Base-by-base conservation (phyloP, 2,329 filamentous ascomycete species). In the Trichophyton mentagrophytes region DNA sequence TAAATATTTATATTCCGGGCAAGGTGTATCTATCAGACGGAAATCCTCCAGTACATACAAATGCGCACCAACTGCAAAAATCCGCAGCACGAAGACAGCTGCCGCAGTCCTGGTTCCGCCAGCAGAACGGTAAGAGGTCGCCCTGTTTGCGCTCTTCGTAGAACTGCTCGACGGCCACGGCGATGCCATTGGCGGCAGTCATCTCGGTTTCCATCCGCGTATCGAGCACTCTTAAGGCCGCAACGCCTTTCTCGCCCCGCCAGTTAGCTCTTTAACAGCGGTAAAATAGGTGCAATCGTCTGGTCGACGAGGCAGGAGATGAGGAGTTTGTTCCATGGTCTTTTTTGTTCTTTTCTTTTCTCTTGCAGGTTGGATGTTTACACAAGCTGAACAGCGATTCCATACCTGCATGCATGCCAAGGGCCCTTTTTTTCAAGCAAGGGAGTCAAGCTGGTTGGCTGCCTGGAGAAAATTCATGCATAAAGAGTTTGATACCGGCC, bases 61-160 rank as follows among this genome's bases (percentile, higher is more conserved):
- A 69, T 20, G 72, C 65, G 59, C 73, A 75, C 73, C 73, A 74
- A 55, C 71, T 74, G 65, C 73, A 75, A 6, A 66, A 62, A 6
- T 66, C 64, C 60, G 69, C 67, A 1, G 69, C 68, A n/a, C 66
- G 61, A 55, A 74, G 60, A 61, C 73, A 75, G 25, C 63, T 62
- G 9, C 66, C 65, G 62, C 73, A 75, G 0, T 70, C 70, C 60
- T 75, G 73, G 40, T 69, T 64, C 3, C 69, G 65, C 73, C 73
- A 74, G 62, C 73, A 74, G 38, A 69, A 44, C 56, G 67, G 62
- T 44, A 73, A 70, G 46, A 73, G 63, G 15, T 61, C 59, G 8
- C 59, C 56, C 25, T 13, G 27, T 15, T 20, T 33, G 30, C n/a
- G 53, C 61, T 70, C 25, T 61, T 69, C 33, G 59, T 64, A 3